A percentile compares a stretch with the other conserved stretches of the same genome.
Conservation (phyloP, 2,329 filamentous ascomycete genomes). For the Fusarium chaquense region DNA sequence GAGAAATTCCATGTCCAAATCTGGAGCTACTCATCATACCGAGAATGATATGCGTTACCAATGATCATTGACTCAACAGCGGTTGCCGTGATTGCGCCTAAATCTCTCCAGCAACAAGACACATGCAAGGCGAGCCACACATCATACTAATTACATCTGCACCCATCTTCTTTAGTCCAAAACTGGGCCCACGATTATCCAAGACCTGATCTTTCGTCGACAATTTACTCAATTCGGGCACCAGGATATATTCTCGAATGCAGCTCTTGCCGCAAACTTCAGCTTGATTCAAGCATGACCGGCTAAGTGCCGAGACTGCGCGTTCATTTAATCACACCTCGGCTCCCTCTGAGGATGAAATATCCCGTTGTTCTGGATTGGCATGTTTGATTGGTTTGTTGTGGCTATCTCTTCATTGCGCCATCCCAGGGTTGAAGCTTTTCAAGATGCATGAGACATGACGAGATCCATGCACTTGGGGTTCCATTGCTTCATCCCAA, state of each 20-base stretch:
- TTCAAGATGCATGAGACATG: conserved; percentile 36
- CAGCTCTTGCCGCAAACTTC: conserved; percentile 30
- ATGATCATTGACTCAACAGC: conserved; percentile 1
- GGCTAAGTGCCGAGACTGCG: conserved; percentile 26
- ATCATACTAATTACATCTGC: conserved; percentile 37
- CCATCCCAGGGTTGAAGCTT: conserved; percentile 22
- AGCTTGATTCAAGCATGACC: conserved; percentile 30
- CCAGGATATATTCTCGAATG: conserved; percentile 35
- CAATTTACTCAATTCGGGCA: conserved; percentile 20
- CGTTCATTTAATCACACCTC: conserved; percentile 2
- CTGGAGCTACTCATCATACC: not conserved
- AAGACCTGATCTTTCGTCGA: conserved; percentile 28
- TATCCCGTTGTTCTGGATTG: conserved; percentile 3
- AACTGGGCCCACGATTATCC: conserved; percentile 21
- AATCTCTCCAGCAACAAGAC: conserved; percentile 7
- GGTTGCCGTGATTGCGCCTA: conserved; percentile 6
- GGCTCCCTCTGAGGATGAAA: conserved; percentile 3
- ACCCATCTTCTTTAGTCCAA: conserved; percentile 27
- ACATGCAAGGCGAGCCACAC: conserved; percentile 27
- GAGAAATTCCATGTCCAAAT: conserved; percentile 1
- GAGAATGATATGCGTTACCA: not conserved
- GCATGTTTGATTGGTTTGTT: conserved; percentile 13
- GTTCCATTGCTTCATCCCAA: conserved; percentile 42
- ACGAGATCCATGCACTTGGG: conserved; percentile 43
- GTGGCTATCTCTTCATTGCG: conserved; percentile 18